phyloP scores from a whole-genome alignment of 306 rosid species.

The Castanopsis chinensis region DNA sequence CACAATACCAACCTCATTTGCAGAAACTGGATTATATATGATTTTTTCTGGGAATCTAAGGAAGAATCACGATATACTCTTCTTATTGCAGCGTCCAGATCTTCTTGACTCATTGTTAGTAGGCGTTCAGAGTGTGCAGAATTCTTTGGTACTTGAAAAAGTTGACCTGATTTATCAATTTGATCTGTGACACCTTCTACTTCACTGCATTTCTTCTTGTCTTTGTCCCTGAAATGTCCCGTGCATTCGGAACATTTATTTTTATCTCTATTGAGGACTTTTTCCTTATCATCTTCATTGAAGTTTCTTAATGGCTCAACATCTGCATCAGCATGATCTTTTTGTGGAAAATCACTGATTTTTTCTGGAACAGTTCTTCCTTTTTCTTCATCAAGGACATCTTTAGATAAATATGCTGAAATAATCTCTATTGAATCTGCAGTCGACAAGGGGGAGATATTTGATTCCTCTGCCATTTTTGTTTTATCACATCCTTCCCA shows the following conservation, averaged over 20 bases:
- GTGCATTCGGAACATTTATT: constrained; percentile 25
- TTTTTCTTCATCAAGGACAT: constrained; percentile 35
- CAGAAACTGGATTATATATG: constrained; percentile 74
- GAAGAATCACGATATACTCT: constrained; percentile 73
- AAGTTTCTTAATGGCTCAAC: constrained; percentile 22
- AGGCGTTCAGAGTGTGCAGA: constrained; percentile 44
- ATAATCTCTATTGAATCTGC: constrained; percentile 71
- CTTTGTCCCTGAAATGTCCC: constrained; percentile 23
- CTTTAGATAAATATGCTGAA: constrained; percentile 59
- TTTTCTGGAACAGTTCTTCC: constrained; percentile 35
- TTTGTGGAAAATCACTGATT: constrained; percentile 27
- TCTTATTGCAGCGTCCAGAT: constrained; percentile 68
- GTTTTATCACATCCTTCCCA: constrained; percentile 67
- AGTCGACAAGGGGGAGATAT: constrained; percentile 36
- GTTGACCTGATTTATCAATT: constrained; percentile 3
- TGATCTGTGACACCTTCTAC: constrained; percentile 25
- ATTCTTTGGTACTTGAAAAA: constrained; percentile 31
- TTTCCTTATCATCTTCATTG: constrained; percentile 29
- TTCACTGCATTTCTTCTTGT: constrained; percentile 31
- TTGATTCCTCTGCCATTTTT: constrained; percentile 46
- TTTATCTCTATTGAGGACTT: constrained; percentile 29
- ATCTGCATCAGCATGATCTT: constrained; percentile 34
- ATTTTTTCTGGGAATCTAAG: constrained; percentile 62
- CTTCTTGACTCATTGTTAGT: constrained; percentile 70
- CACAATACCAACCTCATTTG: constrained; percentile 64